Evolutionary conservation across 2,329 filamentous ascomycete species (phyloP), one percentile per base, ranked within the genome.

Genomic region (Penicillium sp.): DNA sequence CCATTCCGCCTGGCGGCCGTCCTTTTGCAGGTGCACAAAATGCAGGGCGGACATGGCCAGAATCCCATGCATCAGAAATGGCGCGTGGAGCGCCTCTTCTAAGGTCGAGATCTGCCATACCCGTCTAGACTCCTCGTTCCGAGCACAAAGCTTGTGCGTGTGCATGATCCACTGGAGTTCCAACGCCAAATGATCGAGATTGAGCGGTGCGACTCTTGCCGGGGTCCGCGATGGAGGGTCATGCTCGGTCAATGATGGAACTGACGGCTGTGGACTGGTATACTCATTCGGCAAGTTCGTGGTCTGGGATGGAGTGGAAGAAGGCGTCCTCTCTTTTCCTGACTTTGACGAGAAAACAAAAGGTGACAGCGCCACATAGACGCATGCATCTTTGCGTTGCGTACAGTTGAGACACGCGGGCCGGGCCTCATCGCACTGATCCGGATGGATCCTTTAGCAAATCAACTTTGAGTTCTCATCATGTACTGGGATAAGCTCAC

Each of bases 1-100:
- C 55, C 55, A 61, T n/a, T 45, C 46, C 1, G 47, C 28, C 28
- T 49, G 43, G 6, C 45, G 39, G 4, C 39, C 41, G 12, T 42
- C n/a, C 4, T 44, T 26, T 4, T 35, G 43, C 6, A 53, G 34
- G 35, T 47, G 44, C 6, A 54, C 52, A 4, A 62, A 29, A 39
- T 62, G 59, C 4, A 62, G 38, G 5, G 59, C 59, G 2, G 59
- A 57, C 3, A 62, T 33, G 1, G 57, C 57, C 12, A 62, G 38
- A 5, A 62, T 58, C 2, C 59, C 59, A 29, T 62, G 59, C 59
- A 62, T 60, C 1, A 62, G 46, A 9, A 59, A 58, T 4, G 58
- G 58, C 1, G 48, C 39, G 4, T 45, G 40, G 1, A 61, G 40
- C 4, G 54, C 59, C 39, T 62, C 59, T 24, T 58, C 47, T 4